Evolutionary conservation across 2,329 filamentous ascomycete genomes (phyloP), one percentile per base, ranked within the genome.

Genomic region (Stemphylium vesicarium): DNA sequence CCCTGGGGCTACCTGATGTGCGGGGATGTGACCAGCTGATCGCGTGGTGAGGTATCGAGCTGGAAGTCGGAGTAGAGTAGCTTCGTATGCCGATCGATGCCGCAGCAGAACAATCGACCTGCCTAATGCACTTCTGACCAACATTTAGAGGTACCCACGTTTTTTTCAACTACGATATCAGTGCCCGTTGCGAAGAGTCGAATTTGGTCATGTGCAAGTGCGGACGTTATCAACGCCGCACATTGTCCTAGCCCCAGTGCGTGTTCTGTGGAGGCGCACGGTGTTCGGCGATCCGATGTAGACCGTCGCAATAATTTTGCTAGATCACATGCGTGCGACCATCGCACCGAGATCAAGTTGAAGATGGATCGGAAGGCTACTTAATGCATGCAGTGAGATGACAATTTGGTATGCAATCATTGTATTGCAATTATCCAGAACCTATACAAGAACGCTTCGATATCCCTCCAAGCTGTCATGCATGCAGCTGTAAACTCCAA

Each of bases 21-120:
- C 18, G 42, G 26, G 32, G 31, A 20, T 29, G 42, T 32, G 42
- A 36, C 32, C 42, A 42, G 48, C 38, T 53, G 58, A 44, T 40
- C 31, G 56, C 24, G 38, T 45, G 37, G 45, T 59, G 26, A 52
- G 31, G 48, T 56, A 51, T 51, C 46, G 42, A 42, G 36, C 16
- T 29, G 26, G 26, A 37, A 46, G 37, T 57, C 56, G 59, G 61
- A 54, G 54, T 51, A 39, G 41, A 50, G 45, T 42, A 45, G 42
- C 22, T 38, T 48, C 37, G 41, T 58, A 45, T 54, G 59, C 61
- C 61, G 61, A 60, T 62, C 56, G 18, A 58, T 58, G 41, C 53
- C 59, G 48, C 42, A 47, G 56, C 39, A 40, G 20, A 35, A 43
- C 46, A 53, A 43, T 36, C 47, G 38, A 56, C 54, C 54, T 60